Evolutionary conservation across 345 rosid genomes (phyloP), one percentile per base, ranked within the genome.

Genomic region (Ceriops tagal): DNA sequence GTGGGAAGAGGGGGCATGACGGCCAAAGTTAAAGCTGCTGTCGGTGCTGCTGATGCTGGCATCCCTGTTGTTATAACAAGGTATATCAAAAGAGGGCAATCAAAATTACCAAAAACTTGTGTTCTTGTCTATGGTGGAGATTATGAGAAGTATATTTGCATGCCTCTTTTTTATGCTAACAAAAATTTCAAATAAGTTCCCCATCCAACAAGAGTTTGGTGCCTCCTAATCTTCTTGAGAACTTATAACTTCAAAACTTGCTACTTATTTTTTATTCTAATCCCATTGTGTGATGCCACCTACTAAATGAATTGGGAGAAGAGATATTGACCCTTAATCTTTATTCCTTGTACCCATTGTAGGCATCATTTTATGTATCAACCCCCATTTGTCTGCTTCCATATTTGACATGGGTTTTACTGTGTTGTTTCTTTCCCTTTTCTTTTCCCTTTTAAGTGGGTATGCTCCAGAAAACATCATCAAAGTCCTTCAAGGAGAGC

Each of bases 1-100:
- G 82, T 96, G 62, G 99, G 99, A 66, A 87, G 99, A 88, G 99
- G 99, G 1, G 99, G 99, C 66, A 96, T 92, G 99, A 90, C 93
- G 26, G 97, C 99, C 10, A 96, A 96, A 83, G 99, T 96, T 56
- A 90, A 86, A 80, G 98, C 99, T 80, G 99, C 99, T 55, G 88
- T 86, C 47, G 86, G 82, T 77, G 99, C 98, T 53, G 92, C 99
- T 53, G 66, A 84, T 72, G 96, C 93, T 46, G 97, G 98, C 35
- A 80, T 92, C 71, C 99, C 99, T 73, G 99, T 95, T 73, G 80
- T 92, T 75, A 95, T 95, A 64, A 92, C 99, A 61, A 92, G 99
- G 99, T 95, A 78, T 30, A 28, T 26, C 13, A 28, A 53, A 15
- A 37, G 5, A 32, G 26, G 4, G 10, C 30, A 37, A 62, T 22